Evolutionary conservation across 2,329 filamentous ascomycete genomes (phyloP).

Genomic region (Aspergillus ruber): DNA sequence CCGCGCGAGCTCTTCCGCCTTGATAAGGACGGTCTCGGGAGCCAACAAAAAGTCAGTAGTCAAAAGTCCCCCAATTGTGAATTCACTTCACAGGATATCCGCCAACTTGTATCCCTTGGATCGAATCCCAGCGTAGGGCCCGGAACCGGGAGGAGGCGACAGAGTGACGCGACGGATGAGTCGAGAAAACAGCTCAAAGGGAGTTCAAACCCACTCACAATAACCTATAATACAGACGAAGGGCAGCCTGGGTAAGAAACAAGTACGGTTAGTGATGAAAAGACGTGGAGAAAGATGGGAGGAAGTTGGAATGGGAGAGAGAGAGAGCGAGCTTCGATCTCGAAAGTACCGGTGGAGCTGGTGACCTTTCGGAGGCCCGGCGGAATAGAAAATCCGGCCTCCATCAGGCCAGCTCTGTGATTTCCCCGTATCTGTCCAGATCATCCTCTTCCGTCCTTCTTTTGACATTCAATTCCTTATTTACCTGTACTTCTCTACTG

Average conservation of each 20-base stretch:
- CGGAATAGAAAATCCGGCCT: conserved; percentile 15
- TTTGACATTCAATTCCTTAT: neutral
- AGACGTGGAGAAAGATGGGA: conserved; percentile 3
- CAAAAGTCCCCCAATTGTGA: conserved; percentile 9
- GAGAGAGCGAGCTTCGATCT: conserved; percentile 12
- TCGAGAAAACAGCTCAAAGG: neutral
- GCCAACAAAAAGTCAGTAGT: conserved; percentile 9
- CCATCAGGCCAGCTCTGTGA: conserved; percentile 13
- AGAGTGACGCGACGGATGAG: neutral
- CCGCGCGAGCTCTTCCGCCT: conserved; percentile 14
- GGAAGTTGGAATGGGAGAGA: conserved; percentile 10
- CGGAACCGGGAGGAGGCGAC: neutral
- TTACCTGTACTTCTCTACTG: neutral
- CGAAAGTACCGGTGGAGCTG: conserved; percentile 11
- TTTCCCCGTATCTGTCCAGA: conserved; percentile 3
- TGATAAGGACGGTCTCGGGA: conserved; percentile 13
- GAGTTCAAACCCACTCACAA: neutral
- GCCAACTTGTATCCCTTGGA: conserved; percentile 13
- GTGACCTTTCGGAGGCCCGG: conserved; percentile 14
- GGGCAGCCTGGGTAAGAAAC: neutral
- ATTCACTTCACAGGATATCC: conserved; percentile 4
- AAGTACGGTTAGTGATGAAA: neutral
- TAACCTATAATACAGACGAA: neutral
- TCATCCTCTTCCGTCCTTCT: conserved; percentile 1
- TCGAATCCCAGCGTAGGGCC: conserved; percentile 5